Evolutionary conservation across 805 yeast species (phyloP).

Genomic region (Danielia oregonensis): DNA sequence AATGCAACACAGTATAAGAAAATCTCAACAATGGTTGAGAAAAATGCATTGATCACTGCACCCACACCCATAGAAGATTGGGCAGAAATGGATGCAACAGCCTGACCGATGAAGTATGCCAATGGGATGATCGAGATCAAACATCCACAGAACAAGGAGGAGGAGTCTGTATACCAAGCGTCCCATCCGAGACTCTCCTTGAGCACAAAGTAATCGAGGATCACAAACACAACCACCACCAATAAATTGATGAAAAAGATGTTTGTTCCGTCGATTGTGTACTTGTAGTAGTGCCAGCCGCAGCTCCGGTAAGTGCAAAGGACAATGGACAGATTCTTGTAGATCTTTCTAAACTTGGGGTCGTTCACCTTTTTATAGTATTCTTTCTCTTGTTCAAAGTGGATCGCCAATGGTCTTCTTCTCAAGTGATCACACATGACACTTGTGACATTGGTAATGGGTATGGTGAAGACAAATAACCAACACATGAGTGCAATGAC

Average conservation of each 20-base stretch:
- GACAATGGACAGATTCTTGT: slow-evolving; percentile 58
- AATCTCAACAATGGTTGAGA: slow-evolving; percentile 93
- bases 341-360: slow-evolving; percentile 23
- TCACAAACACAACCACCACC: slow-evolving; percentile 75
- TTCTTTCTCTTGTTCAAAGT: slow-evolving; percentile 57
- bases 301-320: slow-evolving; percentile 90
- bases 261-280: slow-evolving; percentile 94
- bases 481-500: slow-evolving; percentile 62
- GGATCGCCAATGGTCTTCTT: slow-evolving; percentile 86
- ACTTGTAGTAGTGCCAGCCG: slow-evolving; percentile 91
- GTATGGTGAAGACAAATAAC: slow-evolving; percentile 84
- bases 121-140: slow-evolving; percentile 84
- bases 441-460: slow-evolving; percentile 79
- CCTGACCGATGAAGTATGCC: slow-evolving; percentile 97
- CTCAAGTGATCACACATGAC: slow-evolving; percentile 74
- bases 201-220: slow-evolving; percentile 68
- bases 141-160: slow-evolving; percentile 69
- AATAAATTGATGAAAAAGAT: slow-evolving; percentile 85
- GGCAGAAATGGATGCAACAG: slow-evolving; percentile 98
- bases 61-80: slow-evolving; percentile 99
- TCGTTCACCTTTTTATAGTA: slow-evolving; percentile 34
- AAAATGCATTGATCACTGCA: slow-evolving; percentile 96
- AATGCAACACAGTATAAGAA: slow-evolving; percentile 90
- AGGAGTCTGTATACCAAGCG: slow-evolving; percentile 53
- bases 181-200: slow-evolving; percentile 40